Conservation (phyloP, 1,284 basidiomycete genomes). For the Austropuccinia psidii region DNA sequence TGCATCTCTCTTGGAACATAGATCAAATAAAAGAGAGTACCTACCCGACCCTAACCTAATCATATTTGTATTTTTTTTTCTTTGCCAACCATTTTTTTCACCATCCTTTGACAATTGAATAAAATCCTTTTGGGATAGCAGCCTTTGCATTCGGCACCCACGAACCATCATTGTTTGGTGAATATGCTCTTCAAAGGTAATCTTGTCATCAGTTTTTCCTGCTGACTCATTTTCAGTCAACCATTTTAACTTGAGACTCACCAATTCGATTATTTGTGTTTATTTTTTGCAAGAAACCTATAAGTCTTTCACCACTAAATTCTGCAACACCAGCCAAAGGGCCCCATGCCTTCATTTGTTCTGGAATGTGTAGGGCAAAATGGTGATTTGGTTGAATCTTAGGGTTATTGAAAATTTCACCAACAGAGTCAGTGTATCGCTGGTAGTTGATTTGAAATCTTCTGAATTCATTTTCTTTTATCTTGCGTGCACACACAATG, state of each 20-base stretch:
- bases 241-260: neutral
- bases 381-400: conserved; percentile 21
- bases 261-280: conserved; percentile 19
- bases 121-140: neutral
- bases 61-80: neutral
- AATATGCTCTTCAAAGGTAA: neutral
- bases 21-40: neutral
- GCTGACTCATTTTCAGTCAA: neutral
- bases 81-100: neutral
- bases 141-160: neutral
- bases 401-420: neutral
- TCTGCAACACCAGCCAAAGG: conserved; percentile 1
- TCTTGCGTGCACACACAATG: neutral
- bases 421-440: neutral
- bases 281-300: conserved; percentile 30
- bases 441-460: conserved; percentile 7
- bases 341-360: conserved; percentile 17
- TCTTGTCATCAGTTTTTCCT: neutral
- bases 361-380: neutral
- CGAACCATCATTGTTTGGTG: neutral
- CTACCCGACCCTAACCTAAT: neutral
- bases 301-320: conserved; percentile 14
- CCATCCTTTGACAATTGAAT: neutral
- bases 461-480: neutral
- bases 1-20: neutral